Base-by-base conservation (phyloP, 495 filamentous ascomycete species). In the Penicillium chermesinum region DNA sequence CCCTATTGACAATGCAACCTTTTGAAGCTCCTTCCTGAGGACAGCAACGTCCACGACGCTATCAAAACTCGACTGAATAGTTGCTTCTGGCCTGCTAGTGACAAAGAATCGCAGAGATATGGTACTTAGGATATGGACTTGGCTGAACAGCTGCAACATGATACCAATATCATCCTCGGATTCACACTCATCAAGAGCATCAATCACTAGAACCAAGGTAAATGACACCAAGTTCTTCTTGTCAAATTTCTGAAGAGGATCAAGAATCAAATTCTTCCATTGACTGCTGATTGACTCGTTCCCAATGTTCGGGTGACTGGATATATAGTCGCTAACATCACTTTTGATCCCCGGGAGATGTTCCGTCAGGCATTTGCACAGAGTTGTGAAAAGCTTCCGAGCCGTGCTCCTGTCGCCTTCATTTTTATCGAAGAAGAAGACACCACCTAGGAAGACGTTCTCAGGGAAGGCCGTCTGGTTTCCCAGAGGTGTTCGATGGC, bases 101-200 rank as follows among this genome's bases (percentile, higher is more conserved):
- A 45, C 7, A 10, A 45, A 36, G 2, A 45, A 45, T 18, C 30
- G 25, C 42, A 45, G 21, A 2, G 7, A 18, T 14, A 45, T 19
- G 2, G 27, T 20, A 2, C 20, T 22, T 10, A 37, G n/a, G 13
- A 33, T n/a, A 17, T 33, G 15, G 18, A 18, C 30, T 10, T 32
- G 10, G 9, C 22, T 9, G 15, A 35, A 12, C 16, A 44, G 41
- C 8, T 44, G 16, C 16, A 45, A 17, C 10, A 45, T 35, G 3
- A 16, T 37, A 13, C 14, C 32, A 16, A 45, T 22, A 7, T 25
- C 21, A 10, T 43, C 41, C 2, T 36, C 42, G 2, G 16, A 15
- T 12, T 36, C 32, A 22, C 42, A 45, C 12, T 45, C 42, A 36
- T 45, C 42, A 2, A 45, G 17, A 3, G 30, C 42, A 37, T 45